Conservation (phyloP, 2,329 filamentous ascomycete genomes). For the Penicillium paneum region DNA sequence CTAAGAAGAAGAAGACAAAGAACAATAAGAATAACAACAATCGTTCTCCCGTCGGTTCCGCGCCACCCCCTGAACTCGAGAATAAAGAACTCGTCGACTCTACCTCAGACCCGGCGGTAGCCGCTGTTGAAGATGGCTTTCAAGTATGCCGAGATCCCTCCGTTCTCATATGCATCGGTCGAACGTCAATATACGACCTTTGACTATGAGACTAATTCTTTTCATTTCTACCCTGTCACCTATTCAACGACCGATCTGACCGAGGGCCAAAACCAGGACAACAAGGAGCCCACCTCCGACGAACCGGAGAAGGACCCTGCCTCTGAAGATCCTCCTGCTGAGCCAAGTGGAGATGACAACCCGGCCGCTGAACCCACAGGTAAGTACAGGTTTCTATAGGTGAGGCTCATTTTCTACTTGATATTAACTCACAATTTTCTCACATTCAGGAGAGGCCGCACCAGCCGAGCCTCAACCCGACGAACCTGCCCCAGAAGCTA, state of each 20-base stretch:
- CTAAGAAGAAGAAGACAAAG: conserved; percentile 36
- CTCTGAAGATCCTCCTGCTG: conserved; percentile 22
- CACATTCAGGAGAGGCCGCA: conserved; percentile 29
- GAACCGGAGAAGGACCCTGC: conserved; percentile 31
- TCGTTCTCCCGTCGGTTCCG: conserved; percentile 28
- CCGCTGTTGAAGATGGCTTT: conserved; percentile 37
- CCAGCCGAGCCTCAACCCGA: conserved; percentile 21
- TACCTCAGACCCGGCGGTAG: conserved; percentile 31
- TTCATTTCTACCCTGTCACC: conserved; percentile 37
- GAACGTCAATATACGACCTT: conserved; percentile 45
- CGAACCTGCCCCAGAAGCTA: conserved; percentile 24
- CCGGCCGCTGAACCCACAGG: conserved; percentile 29
- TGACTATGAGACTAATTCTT: conserved; percentile 39
- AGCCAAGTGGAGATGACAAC: conserved; percentile 26
- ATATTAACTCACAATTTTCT: conserved; percentile 12
- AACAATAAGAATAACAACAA: conserved; percentile 33
- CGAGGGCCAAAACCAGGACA: conserved; percentile 38
- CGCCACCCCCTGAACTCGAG: conserved; percentile 24
- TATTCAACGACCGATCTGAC: conserved; percentile 34
- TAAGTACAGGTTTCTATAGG: conserved; percentile 20
- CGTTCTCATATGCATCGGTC: conserved; percentile 43
- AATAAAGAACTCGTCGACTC: conserved; percentile 18
- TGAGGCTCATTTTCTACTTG: background rate
- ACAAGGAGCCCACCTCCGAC: conserved; percentile 29
- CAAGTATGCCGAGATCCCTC: conserved; percentile 46